These are phyloP conservation scores for Penicillium desertorum DNA, from an alignment of 495 filamentous ascomycete species.

Conservation along the genomic window DNA sequence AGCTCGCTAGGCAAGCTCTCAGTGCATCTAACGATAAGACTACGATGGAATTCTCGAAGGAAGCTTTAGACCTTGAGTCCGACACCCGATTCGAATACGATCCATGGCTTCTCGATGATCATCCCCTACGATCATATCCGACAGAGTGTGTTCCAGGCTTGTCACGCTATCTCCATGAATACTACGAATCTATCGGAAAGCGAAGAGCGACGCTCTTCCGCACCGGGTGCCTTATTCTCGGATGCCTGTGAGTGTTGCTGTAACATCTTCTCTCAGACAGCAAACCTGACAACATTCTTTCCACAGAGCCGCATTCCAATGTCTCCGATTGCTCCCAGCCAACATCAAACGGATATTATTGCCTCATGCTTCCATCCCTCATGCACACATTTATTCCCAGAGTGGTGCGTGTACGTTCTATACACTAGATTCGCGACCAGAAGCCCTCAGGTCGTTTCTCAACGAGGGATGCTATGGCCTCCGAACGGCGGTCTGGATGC, in stretches of 20 bases:
- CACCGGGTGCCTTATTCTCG: constrained; percentile 30
- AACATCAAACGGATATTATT: neutral
- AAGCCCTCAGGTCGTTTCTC: constrained; percentile 21
- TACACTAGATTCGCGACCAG: constrained; percentile 19
- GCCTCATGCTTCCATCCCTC: constrained; percentile 1
- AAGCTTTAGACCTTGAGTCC: constrained; percentile 14
- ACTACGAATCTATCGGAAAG: constrained; percentile 12
- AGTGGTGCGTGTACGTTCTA: constrained; percentile 23
- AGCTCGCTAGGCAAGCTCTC: constrained; percentile 1
- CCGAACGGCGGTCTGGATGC: constrained; percentile 65
- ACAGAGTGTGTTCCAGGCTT: constrained; percentile 38
- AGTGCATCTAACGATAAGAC: neutral
- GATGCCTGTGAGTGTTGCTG: constrained; percentile 33
- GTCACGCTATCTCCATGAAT: constrained; percentile 13
- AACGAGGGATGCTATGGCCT: constrained; percentile 24
- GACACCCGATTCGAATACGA: constrained; percentile 31
- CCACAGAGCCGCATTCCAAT: constrained; percentile 24
- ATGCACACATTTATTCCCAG: constrained; percentile 4
- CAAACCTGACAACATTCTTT: neutral
- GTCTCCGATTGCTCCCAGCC: constrained; percentile 11
- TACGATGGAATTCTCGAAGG: constrained; percentile 1
- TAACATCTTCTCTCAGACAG: neutral
- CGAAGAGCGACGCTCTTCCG: constrained; percentile 30
- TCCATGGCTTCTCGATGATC: constrained; percentile 40
- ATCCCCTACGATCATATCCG: constrained; percentile 42